Evolutionary conservation across 2,329 filamentous ascomycete genomes (phyloP).

Genomic region (Arachnomyces sp.): DNA sequence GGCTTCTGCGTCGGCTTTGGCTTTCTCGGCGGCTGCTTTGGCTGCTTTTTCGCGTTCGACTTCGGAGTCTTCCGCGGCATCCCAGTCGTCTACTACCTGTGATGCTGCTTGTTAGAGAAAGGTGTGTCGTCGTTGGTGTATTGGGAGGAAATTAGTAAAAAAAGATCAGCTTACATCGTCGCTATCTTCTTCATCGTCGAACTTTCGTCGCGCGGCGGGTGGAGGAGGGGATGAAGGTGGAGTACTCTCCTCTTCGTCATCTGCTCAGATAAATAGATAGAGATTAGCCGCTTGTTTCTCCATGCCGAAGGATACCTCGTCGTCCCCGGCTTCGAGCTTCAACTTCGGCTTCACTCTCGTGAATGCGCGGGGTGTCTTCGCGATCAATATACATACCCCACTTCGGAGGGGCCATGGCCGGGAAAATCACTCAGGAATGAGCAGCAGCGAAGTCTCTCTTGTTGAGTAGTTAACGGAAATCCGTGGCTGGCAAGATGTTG

Average conservation of each 20-base stretch:
- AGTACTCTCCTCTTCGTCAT: conserved; percentile 49
- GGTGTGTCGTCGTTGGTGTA: not conserved
- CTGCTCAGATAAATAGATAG: conserved; percentile 13
- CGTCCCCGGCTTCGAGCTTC: too few relatives aligned
- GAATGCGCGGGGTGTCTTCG: conserved; percentile 9
- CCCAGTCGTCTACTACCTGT: conserved; percentile 92
- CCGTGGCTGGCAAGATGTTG: not conserved
- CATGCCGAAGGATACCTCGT: too few relatives aligned
- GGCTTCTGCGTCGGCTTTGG: conserved; percentile 80
- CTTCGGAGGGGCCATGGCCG: conserved; percentile 41
- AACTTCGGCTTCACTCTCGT: too few relatives aligned
- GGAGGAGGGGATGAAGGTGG: conserved; percentile 40
- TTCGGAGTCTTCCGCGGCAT: conserved; percentile 93
- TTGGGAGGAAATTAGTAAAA: not conserved
- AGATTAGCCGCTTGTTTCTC: too few relatives aligned
- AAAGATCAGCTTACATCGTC: conserved; percentile 56
- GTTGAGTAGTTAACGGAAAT: not conserved
- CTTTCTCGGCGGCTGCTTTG: conserved; percentile 77
- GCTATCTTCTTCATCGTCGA: conserved; percentile 87
- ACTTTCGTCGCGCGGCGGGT: conserved; percentile 56
- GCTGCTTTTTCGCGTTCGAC: conserved; percentile 91
- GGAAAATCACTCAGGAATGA: conserved; percentile 11
- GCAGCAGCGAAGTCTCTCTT: not conserved
- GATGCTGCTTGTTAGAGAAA: conserved; percentile 1
- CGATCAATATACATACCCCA: conserved; percentile 36